Evolutionary conservation across 495 filamentous ascomycete genomes (phyloP), one percentile per base, ranked within the genome.

Genomic region (Aspergillus avenaceus): DNA sequence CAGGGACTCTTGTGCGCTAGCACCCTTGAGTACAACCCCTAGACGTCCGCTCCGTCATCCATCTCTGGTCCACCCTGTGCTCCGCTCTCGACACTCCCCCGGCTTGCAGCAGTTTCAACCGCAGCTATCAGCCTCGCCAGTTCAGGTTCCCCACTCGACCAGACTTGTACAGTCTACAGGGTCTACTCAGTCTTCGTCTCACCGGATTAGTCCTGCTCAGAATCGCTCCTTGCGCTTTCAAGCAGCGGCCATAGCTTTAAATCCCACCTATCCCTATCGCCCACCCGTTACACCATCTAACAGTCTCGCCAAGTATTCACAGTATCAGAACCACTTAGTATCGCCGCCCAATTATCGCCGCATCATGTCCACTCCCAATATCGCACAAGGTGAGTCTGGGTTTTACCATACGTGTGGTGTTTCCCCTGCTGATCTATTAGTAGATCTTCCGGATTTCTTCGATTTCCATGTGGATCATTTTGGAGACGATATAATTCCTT

Each of bases 351-450:
- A 58, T 32, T 58, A 63, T 36, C 66, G 61, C 47, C 63, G 70
- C 48, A 67, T 67, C 52, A 72, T 75, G 72, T 72, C 73, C 16
- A 63, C 66, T 44, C 66, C 66, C 27, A 70, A 67, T 50, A 65
- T 76, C 50, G 31, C 54, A 44, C 56, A 65, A 58, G 66, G 66
- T 67, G 41, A 55, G 43, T 22, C 5, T 32, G 56, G 55, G 48
- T 41, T 37, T 1, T 8, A 13, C 38, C 8, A 11, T 25, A 41
- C 13, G 18, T 36, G 36, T 40, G 36, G 40, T 45, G 5, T 11
- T 22, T 19, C 5, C 6, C n/a, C 8, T 49, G 11, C 27, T 48
- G 12, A 47, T n/a, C 1, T 34, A 18, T 12, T 22, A 8, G 4
- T 34, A 59, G 52, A 59, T 27, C 34, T 58, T 31, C 49, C 45